phyloP scores from a whole-genome alignment of 2,329 filamentous ascomycete genomes.

The Zymoseptoria tritici region DNA sequence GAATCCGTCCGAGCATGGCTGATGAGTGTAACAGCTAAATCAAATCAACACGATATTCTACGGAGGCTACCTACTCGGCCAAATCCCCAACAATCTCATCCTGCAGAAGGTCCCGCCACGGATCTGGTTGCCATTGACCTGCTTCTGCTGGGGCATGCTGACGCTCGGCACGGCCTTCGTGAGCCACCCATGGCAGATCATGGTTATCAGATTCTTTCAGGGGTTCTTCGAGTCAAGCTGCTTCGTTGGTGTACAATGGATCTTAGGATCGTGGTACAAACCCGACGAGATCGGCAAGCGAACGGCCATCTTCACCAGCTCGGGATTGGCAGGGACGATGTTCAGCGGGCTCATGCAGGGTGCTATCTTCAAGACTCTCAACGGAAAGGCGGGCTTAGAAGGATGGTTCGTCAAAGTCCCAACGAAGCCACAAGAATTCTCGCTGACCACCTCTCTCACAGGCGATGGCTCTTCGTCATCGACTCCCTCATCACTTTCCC shows the following conservation, averaged over 20 bases:
- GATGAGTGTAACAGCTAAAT: constrained; percentile 37
- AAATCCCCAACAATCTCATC: constrained; percentile 55
- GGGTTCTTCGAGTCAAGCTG: constrained; percentile 24
- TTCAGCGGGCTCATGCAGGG: constrained; percentile 57
- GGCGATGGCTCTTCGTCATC: constrained; percentile 53
- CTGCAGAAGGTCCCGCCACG: constrained; percentile 57
- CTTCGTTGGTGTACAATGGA: constrained; percentile 24
- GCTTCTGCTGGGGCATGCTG: constrained; percentile 55
- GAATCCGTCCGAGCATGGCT: not conserved
- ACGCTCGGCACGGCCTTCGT: constrained; percentile 47
- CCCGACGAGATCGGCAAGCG: constrained; percentile 47
- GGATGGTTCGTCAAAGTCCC: constrained; percentile 36
- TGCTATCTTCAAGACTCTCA: constrained; percentile 36
- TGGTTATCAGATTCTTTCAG: constrained; percentile 50
- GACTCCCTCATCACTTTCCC: constrained; percentile 52
- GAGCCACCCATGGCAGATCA: constrained; percentile 47
- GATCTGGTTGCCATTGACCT: constrained; percentile 38
- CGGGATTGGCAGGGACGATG: constrained; percentile 53
- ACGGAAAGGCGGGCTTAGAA: constrained; percentile 43
- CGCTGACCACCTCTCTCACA: not conserved
- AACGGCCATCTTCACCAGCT: constrained; percentile 54
- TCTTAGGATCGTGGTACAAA: constrained; percentile 22
- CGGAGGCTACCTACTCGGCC: constrained; percentile 45
- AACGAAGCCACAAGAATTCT: not conserved
- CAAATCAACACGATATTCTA: constrained; percentile 29